These are phyloP conservation scores for Cercospora sesami DNA, from an alignment of 2,329 filamentous ascomycete species.

Conservation along the genomic window DNA sequence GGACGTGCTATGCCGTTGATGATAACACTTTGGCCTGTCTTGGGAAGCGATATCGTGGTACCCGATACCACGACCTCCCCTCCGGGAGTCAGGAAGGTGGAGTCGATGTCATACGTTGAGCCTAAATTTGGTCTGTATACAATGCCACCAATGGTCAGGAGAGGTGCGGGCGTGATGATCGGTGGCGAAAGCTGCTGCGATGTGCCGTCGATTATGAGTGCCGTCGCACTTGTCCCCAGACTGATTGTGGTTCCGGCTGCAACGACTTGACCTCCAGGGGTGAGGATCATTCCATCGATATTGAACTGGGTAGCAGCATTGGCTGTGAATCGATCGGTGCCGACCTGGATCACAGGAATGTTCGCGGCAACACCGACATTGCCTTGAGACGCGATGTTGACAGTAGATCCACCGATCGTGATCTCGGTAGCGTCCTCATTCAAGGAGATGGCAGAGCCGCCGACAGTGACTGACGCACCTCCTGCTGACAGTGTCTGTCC, in stretches of 20 bases:
- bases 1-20: slow-evolving; percentile 37
- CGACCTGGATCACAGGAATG: slow-evolving; percentile 44
- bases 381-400: slow-evolving; percentile 17
- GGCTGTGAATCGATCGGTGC: slow-evolving; percentile 43
- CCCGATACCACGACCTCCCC: slow-evolving; percentile 43
- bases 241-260: slow-evolving; percentile 44
- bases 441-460: slow-evolving; percentile 38
- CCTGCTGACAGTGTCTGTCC: slow-evolving; percentile 35
- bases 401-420: slow-evolving; percentile 39
- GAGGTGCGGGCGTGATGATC: slow-evolving; percentile 35
- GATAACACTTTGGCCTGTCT: slow-evolving; percentile 43
- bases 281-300: slow-evolving; percentile 41
- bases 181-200: slow-evolving; percentile 39
- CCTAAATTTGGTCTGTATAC: slow-evolving; percentile 37
- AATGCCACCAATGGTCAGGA: slow-evolving; percentile 34
- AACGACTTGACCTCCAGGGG: slow-evolving; percentile 42
- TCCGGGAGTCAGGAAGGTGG: slow-evolving; percentile 31
- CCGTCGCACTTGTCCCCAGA: slow-evolving; percentile 43
- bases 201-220: slow-evolving; percentile 44
- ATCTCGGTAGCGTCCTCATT: slow-evolving; percentile 42
- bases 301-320: slow-evolving; percentile 51
- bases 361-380: slow-evolving; percentile 27
- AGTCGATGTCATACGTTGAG: slow-evolving; percentile 36
- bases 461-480: slow-evolving; percentile 36
- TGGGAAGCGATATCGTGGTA: slow-evolving; percentile 44